Percentiles rank a stretch among this genome's conserved stretches.
Evolutionary conservation across 495 filamentous ascomycete genomes (phyloP).

Genomic region (Oidiodendron maius): DNA sequence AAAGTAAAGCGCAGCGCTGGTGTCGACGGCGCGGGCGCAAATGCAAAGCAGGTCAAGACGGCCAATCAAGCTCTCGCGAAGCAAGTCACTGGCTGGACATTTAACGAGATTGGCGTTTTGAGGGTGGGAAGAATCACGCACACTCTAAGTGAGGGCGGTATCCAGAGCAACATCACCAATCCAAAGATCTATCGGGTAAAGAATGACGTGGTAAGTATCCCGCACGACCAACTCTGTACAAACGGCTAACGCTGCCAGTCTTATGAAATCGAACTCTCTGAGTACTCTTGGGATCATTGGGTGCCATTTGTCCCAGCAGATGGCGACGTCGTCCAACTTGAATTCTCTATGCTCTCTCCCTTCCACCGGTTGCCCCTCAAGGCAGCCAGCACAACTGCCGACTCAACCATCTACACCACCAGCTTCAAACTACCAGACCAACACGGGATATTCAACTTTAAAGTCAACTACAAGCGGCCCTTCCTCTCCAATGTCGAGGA

Average conservation of each 20-base stretch:
- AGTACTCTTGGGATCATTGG: conserved; percentile 66
- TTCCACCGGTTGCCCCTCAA: conserved; percentile 85
- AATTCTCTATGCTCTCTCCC: conserved; percentile 97
- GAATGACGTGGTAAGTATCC: conserved; percentile 80
- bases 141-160: conserved; percentile 53
- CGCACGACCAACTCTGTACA: neutral
- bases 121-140: conserved; percentile 81
- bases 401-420: conserved; percentile 67
- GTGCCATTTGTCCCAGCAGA: conserved; percentile 64
- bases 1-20: conserved; percentile 58
- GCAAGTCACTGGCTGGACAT: conserved; percentile 81
- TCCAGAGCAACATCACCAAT: conserved; percentile 56
- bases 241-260: conserved; percentile 43
- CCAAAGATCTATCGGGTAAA: conserved; percentile 93
- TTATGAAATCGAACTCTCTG: conserved; percentile 83
- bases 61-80: conserved; percentile 82
- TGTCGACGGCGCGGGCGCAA: conserved; percentile 25
- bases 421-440: conserved; percentile 85
- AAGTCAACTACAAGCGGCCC: conserved; percentile 90
- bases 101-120: conserved; percentile 87
- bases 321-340: conserved; percentile 76
- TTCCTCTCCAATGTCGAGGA: conserved; percentile 87
- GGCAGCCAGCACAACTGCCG: conserved; percentile 42
- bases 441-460: conserved; percentile 97
- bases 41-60: conserved; percentile 50